A percentile compares a stretch with the other conserved stretches of the same genome.
Evolutionary conservation across 768 basidiomycete species (phyloP).

Genomic region (Hygrophoropsis aurantiaca): DNA sequence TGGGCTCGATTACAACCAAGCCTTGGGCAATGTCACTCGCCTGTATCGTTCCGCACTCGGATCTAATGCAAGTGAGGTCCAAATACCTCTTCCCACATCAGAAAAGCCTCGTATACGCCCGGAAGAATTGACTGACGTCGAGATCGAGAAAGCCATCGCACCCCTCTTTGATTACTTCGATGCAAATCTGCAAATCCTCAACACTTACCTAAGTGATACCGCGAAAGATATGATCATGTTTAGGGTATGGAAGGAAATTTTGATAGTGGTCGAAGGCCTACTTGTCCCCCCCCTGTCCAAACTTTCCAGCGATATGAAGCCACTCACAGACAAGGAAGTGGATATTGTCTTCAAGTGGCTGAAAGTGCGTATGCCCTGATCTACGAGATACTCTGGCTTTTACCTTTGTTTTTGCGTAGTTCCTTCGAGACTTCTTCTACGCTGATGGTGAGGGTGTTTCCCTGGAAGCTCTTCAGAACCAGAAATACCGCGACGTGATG

Average conservation of each 20-base stretch:
- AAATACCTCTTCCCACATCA: conserved; percentile 68
- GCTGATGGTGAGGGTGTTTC: conserved; percentile 91
- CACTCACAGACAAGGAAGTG: conserved; percentile 92
- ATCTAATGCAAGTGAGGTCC: conserved; percentile 63
- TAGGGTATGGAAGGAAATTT: conserved; percentile 93
- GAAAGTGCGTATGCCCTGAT: conserved; percentile 56
- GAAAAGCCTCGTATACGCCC: conserved; percentile 80
- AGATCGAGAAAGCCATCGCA: conserved; percentile 90
- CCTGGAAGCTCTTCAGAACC: conserved; percentile 83
- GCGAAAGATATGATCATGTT: conserved; percentile 93
- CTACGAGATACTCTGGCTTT: background rate
- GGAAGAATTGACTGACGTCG: conserved; percentile 85
- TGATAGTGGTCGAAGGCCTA: conserved; percentile 81
- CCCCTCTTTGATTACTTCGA: conserved; percentile 97
- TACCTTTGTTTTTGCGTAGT: conserved; percentile 43
- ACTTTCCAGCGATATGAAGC: conserved; percentile 83
- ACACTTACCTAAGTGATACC: conserved; percentile 79
- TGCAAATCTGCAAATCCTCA: conserved; percentile 86
- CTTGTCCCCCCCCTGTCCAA: conserved; percentile 91
- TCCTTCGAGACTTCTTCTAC: conserved; percentile 93
- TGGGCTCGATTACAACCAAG: conserved; percentile 86
- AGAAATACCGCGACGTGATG: conserved; percentile 89
- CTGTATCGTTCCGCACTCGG: conserved; percentile 80
- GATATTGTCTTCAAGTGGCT: conserved; percentile 99
- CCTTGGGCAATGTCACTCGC: conserved; percentile 78